phyloP scores from a whole-genome alignment of 768 basidiomycete species.

The Boletellus sp. region DNA sequence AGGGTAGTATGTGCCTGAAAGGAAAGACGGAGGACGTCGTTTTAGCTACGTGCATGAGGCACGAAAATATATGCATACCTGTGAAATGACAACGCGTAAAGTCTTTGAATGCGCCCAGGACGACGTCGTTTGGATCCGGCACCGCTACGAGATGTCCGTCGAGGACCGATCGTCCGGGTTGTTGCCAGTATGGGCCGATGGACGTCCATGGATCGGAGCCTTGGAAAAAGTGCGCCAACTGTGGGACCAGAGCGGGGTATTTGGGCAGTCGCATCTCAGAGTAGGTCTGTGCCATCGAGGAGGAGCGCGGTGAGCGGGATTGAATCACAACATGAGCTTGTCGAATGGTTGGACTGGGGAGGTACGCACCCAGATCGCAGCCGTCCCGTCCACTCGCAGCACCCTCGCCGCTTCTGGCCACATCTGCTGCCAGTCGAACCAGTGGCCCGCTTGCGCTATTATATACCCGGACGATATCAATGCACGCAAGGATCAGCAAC shows the following conservation, averaged over 20 bases:
- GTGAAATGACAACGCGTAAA: conserved; percentile 53
- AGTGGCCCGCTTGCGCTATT: conserved; percentile 73
- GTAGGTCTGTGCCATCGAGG: conserved; percentile 42
- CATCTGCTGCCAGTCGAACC: conserved; percentile 72
- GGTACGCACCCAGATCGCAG: conserved; percentile 65
- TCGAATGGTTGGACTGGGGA: background rate
- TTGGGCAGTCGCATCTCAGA: conserved; percentile 68
- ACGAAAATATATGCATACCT: conserved; percentile 33
- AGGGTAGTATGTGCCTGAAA: conserved; percentile 41
- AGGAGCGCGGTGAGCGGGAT: background rate
- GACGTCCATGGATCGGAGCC: conserved; percentile 51
- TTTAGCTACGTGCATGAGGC: no score
- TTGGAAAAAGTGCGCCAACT: conserved; percentile 62
- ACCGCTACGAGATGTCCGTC: conserved; percentile 67
- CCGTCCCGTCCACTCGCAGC: conserved; percentile 56
- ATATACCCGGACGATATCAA: no score
- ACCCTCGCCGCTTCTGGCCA: conserved; percentile 68
- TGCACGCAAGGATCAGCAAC: no score
- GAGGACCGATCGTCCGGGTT: conserved; percentile 74
- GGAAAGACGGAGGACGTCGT: background rate
- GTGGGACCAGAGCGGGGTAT: conserved; percentile 53
- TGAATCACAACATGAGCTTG: background rate
- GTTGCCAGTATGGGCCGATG: conserved; percentile 74
- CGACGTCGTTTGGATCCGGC: conserved; percentile 45
- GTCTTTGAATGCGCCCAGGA: conserved; percentile 35